Evolutionary conservation across 2,329 filamentous ascomycete genomes (phyloP).

Genomic region (Alternaria ventricosa): DNA sequence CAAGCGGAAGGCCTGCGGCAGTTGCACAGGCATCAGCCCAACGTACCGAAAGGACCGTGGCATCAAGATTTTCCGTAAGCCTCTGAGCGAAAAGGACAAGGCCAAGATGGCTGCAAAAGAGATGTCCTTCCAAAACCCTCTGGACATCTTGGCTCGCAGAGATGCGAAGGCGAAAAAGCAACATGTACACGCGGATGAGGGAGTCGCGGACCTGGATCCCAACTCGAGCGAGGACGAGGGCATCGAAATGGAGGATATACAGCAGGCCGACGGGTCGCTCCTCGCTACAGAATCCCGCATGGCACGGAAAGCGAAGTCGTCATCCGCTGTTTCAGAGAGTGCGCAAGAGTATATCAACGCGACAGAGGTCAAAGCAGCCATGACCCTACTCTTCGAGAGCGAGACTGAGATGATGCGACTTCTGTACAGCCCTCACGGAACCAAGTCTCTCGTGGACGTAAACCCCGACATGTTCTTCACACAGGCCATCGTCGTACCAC

Average conservation of each 20-base stretch:
- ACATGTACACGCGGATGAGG: slow-evolving; percentile 67
- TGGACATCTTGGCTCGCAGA: slow-evolving; percentile 64
- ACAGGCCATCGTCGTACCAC: slow-evolving; percentile 83
- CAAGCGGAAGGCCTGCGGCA: slow-evolving; percentile 72
- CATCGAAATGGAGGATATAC: slow-evolving; percentile 41
- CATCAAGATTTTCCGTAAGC: slow-evolving; percentile 91
- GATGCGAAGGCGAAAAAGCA: slow-evolving; percentile 54
- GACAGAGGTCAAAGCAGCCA: slow-evolving; percentile 79
- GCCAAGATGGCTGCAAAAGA: slow-evolving; percentile 74
- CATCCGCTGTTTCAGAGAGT: slow-evolving; percentile 36
- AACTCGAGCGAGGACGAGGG: slow-evolving; percentile 53
- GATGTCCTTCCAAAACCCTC: slow-evolving; percentile 73
- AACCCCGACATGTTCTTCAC: slow-evolving; percentile 94
- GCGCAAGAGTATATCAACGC: slow-evolving; percentile 79
- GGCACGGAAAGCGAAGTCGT: slow-evolving; percentile 50
- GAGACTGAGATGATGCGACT: slow-evolving; percentile 84
- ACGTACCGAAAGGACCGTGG: slow-evolving; percentile 87
- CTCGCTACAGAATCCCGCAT: slow-evolving; percentile 56
- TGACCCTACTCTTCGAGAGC: slow-evolving; percentile 81
- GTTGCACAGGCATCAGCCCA: slow-evolving; percentile 64
- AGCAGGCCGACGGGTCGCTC: slow-evolving; percentile 58
- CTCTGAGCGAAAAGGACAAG: slow-evolving; percentile 75
- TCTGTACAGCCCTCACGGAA: slow-evolving; percentile 80
- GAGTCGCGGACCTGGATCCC: slow-evolving; percentile 67
- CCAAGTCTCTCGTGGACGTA: slow-evolving; percentile 62